phyloP scores from a whole-genome alignment of 176 grass and related monocot species.

The Carex littledalei region DNA sequence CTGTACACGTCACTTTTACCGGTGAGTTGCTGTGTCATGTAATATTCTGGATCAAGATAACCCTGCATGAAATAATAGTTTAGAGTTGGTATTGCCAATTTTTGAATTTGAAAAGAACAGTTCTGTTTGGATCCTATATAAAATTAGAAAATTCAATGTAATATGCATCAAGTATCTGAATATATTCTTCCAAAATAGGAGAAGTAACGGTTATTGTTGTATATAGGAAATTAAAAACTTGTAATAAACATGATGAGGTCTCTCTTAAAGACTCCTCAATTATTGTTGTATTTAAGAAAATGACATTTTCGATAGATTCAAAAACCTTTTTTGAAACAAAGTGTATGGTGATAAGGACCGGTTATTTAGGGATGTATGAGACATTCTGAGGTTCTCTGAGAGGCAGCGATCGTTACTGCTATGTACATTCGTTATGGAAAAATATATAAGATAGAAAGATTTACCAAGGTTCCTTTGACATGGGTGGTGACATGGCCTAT shows the following conservation, averaged over 20 bases:
- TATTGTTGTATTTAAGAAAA: background rate
- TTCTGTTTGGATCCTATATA: too few relatives aligned
- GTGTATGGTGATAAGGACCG: background rate
- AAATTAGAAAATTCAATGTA: too few relatives aligned
- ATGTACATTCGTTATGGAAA: background rate
- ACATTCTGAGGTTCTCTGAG: background rate
- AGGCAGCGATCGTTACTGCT: background rate
- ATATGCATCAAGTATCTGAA: too few relatives aligned
- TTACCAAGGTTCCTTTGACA: constrained; percentile 75
- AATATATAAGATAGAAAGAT: background rate
- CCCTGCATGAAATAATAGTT: constrained; percentile 35
- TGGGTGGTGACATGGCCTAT: constrained; percentile 48
- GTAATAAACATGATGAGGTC: too few relatives aligned
- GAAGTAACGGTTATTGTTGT: too few relatives aligned
- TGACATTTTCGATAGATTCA: background rate
- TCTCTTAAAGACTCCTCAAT: background rate
- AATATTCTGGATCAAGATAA: constrained; percentile 88
- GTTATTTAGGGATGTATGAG: background rate
- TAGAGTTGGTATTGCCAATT: background rate
- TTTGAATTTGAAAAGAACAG: background rate
- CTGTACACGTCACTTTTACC: constrained; percentile 86
- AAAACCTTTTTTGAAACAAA: background rate
- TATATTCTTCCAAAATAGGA: too few relatives aligned
- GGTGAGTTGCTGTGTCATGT: constrained; percentile 62
- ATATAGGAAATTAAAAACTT: too few relatives aligned